Conservation (phyloP, 371 early-diverging fungal genomes). For the Capniomyces stellatus region DNA sequence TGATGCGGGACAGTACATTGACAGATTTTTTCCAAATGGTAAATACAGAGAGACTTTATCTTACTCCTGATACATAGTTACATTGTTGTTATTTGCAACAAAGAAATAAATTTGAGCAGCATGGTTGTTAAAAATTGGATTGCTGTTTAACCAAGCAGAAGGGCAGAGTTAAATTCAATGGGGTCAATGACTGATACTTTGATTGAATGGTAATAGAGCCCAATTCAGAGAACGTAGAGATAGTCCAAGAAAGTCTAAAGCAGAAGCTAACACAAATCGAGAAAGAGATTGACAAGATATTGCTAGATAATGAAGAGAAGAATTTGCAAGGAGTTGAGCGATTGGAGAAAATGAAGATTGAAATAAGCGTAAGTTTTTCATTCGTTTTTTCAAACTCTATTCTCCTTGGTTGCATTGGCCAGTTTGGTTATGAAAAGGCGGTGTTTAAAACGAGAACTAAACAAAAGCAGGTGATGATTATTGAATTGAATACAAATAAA, state of each 20-base stretch:
- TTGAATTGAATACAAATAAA: too few relatives aligned
- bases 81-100: not conserved
- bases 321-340: slow-evolving; percentile 5
- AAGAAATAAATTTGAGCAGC: not conserved
- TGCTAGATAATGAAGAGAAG: slow-evolving; percentile 35
- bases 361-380: slow-evolving; percentile 7
- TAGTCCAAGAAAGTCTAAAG: slow-evolving; percentile 38
- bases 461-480: too few relatives aligned
- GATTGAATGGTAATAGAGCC: too few relatives aligned
- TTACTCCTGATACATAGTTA: not conserved
- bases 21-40: slow-evolving; percentile 54
- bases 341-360: slow-evolving; percentile 8
- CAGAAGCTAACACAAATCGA: slow-evolving; percentile 36
- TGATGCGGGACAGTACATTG: slow-evolving; percentile 51
- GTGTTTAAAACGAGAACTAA: too few relatives aligned
- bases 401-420: too few relatives aligned
- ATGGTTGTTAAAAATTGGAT: not conserved
- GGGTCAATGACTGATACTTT: too few relatives aligned
- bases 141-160: too few relatives aligned
- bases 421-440: too few relatives aligned
- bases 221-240: slow-evolving; percentile 47
- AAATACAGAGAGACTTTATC: slow-evolving; percentile 2
- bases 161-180: too few relatives aligned
- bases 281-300: slow-evolving; percentile 42
- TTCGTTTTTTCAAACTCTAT: not conserved